Evolutionary conservation across 2,329 filamentous ascomycete species (phyloP), one percentile per base, ranked within the genome.

Genomic region (Fusarium duplospermum): DNA sequence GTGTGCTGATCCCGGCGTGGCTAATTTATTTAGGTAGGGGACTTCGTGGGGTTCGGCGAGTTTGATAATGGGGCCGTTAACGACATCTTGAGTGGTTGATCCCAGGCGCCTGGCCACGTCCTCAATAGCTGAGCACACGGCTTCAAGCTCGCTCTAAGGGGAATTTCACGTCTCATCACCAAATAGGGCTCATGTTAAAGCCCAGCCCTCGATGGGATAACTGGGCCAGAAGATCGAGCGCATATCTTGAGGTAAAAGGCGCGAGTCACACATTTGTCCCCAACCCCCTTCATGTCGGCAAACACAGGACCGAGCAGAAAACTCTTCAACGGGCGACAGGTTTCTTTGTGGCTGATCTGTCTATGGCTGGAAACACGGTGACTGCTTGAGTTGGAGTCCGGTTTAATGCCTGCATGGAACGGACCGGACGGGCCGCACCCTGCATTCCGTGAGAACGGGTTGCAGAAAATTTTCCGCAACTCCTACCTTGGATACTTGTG

Each of bases 121-220:
- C 20, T 73, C 45, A 2, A 73, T 31, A 3, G 71, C 47, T 31
- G 67, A 62, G 16, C 52, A 56, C 4, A 67, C 70, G 4, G 47
- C 59, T 8, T 64, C 62, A n/a, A 73, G 62, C n/a, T 71, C 71
- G 22, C n/a, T 42, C n/a, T n/a, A n/a, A 27, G 42, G 24, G 14
- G 14, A 24, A 45, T 20, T 22, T 45, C 40, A 8, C 11, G 4
- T 18, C 42, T 9, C 9, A 18, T 18, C 42, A 16, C 22, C 5
- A 47, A 42, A 22, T 4, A 6, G 1, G 22, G 42, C 13, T 50
- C 45, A 52, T n/a, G 16, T 52, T 14, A 18, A n/a, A n/a, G n/a
- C n/a, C n/a, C n/a, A n/a, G n/a, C n/a, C n/a, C n/a, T n/a, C n/a
- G n/a, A n/a, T n/a, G n/a, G 27, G 27, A 29, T 7, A 29, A 29